These are phyloP conservation scores for Eustoma russellianum DNA, from an alignment of 257 asterid species.

Conservation along the genomic window DNA sequence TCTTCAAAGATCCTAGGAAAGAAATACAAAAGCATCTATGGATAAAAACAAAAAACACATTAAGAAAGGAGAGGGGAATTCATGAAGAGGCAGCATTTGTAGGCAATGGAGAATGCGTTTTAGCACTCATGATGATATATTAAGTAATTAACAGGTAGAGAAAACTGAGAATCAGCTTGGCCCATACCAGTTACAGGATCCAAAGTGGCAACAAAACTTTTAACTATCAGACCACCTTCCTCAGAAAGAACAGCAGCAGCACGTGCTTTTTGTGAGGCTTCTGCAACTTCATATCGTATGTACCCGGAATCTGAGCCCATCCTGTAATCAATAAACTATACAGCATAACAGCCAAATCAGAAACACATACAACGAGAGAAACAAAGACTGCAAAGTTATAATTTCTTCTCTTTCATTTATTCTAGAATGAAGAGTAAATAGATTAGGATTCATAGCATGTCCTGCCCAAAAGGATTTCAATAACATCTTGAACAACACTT, in stretches of 20 bases:
- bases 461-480: no score
- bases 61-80: not conserved
- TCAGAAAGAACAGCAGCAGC: slow-evolving; percentile 85
- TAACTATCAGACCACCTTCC: slow-evolving; percentile 79
- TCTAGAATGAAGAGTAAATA: not conserved
- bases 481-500: no score
- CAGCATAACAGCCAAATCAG: not conserved
- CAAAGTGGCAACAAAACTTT: slow-evolving; percentile 60
- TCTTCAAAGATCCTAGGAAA: no score
- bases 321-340: slow-evolving; percentile 72
- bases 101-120: no score
- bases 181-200: slow-evolving; percentile 89
- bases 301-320: slow-evolving; percentile 70
- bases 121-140: not conserved
- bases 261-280: slow-evolving; percentile 70
- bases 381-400: not conserved
- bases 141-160: not conserved
- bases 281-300: slow-evolving; percentile 80
- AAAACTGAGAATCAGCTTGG: slow-evolving; percentile 2
- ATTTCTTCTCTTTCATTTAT: not conserved
- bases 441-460: no score
- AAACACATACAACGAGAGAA: no score
- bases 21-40: no score
- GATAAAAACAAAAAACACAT: not conserved
- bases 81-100: no score